Conservation (phyloP, 1,284 basidiomycete species). For the Fomitiporia mediterranea region DNA sequence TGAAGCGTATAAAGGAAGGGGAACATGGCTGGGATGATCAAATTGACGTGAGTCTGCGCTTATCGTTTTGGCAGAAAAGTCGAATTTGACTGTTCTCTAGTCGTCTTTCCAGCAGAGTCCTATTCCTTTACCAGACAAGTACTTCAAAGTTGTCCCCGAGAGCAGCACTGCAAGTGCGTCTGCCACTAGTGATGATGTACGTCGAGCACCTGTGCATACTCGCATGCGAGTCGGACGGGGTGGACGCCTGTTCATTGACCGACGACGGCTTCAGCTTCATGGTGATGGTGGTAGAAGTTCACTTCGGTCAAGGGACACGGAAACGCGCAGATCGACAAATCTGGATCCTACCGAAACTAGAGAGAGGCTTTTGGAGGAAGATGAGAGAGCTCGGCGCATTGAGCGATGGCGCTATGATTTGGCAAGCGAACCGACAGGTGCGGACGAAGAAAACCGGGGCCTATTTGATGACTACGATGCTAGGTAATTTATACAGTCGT, state of each 20-base stretch:
- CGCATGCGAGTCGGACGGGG: slow-evolving; percentile 79
- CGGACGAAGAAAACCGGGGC: slow-evolving; percentile 62
- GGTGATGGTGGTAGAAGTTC: slow-evolving; percentile 16
- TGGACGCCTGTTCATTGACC: slow-evolving; percentile 76
- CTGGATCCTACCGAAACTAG: slow-evolving; percentile 27
- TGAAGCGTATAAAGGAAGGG: slow-evolving; percentile 64
- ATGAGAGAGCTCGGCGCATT: slow-evolving; percentile 38
- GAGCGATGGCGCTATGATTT: slow-evolving; percentile 74
- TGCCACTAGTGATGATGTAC: slow-evolving; percentile 30
- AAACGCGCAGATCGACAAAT: background rate
- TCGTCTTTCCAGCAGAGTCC: slow-evolving; percentile 56
- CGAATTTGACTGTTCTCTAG: slow-evolving; percentile 32
- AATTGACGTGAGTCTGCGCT: slow-evolving; percentile 56
- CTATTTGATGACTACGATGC: slow-evolving; percentile 67
- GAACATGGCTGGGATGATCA: slow-evolving; percentile 85
- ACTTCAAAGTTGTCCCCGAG: slow-evolving; percentile 58
- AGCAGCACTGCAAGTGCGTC: slow-evolving; percentile 34
- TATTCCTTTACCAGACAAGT: slow-evolving; percentile 44
- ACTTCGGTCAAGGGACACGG: background rate
- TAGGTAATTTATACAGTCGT: slow-evolving; percentile 41
- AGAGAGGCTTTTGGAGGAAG: slow-evolving; percentile 36
- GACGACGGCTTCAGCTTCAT: slow-evolving; percentile 43
- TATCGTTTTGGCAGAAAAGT: background rate
- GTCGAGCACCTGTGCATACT: slow-evolving; percentile 45
- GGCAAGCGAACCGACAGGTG: slow-evolving; percentile 51